phyloP scores from a whole-genome alignment of 257 asterid species.

The Verbascum thapsus region DNA sequence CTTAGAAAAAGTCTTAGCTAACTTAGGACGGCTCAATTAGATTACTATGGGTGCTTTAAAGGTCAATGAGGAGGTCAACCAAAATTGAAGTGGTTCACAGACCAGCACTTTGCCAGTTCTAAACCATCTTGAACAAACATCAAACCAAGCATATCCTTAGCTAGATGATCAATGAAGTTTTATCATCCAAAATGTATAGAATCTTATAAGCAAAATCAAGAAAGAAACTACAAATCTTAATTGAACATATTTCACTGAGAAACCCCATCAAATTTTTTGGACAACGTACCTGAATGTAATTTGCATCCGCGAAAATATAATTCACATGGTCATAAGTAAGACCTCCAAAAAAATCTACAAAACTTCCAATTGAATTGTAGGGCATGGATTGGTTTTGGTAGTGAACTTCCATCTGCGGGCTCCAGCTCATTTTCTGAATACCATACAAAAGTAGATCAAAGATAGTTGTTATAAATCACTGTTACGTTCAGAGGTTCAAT shows the following conservation, averaged over 20 bases:
- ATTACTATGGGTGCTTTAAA: neutral
- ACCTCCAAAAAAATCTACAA: conserved; percentile 92
- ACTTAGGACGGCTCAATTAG: neutral
- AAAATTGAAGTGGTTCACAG: neutral
- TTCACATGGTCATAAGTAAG: conserved; percentile 82
- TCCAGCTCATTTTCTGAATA: conserved; percentile 60
- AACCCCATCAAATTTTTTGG: conserved; percentile 19
- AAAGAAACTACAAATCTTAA: conserved; percentile 18
- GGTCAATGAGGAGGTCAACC: neutral
- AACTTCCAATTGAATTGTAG: conserved; percentile 80
- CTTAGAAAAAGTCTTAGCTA: neutral
- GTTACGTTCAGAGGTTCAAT: conserved; percentile 9
- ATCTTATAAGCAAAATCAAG: conserved; percentile 19
- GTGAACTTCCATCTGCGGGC: conserved; percentile 62
- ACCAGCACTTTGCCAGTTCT: neutral
- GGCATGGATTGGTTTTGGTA: conserved; percentile 69
- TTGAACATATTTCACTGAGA: neutral
- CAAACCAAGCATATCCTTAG: conserved; percentile 16
- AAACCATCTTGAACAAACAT: conserved; percentile 20
- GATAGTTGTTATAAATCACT: neutral
- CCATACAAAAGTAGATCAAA: conserved; percentile 24
- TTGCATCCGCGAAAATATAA: conserved; percentile 72
- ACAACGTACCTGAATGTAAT: conserved; percentile 67
- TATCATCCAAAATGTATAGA: neutral
- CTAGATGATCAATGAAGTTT: neutral